A percentile compares a stretch with the other conserved stretches of the same genome.
phyloP scores from a whole-genome alignment of 129 eudicot genomes.

The Flaveria linearis region DNA sequence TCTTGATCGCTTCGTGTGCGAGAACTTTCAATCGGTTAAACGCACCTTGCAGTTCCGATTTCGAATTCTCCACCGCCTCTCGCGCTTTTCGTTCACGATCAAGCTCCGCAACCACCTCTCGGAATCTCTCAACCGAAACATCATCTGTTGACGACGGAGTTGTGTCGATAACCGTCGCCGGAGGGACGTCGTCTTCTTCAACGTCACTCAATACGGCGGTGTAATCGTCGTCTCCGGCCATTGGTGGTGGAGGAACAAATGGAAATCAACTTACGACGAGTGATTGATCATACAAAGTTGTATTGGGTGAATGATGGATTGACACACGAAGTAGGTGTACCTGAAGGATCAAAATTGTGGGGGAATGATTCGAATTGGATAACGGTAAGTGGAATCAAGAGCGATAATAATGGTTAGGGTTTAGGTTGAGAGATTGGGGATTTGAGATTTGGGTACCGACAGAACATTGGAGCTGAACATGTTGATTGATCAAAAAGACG shows the following conservation, averaged over 20 bases:
- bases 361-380: conserved; percentile 4
- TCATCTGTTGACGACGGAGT: conserved; percentile 39
- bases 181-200: conserved; percentile 75
- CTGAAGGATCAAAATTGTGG: conserved; percentile 10
- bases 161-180: conserved; percentile 34
- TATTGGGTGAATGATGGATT: background rate
- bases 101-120: conserved; percentile 62
- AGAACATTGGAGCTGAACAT: background rate
- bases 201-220: conserved; percentile 60
- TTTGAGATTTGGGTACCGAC: background rate
- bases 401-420: conserved; percentile 19
- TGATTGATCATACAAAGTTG: conserved; percentile 6
- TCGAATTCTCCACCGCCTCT: conserved; percentile 51
- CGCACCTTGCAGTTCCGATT: conserved; percentile 52
- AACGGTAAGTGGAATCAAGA: conserved; percentile 4
- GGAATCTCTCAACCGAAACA: conserved; percentile 56
- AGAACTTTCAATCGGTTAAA: conserved; percentile 66
- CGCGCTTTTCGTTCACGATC: conserved; percentile 71
- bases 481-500: background rate
- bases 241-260: conserved; percentile 19
- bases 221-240: conserved; percentile 62
- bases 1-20: conserved; percentile 75
- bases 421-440: conserved; percentile 26
- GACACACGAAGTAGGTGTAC: conserved; percentile 11
- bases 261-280: conserved; percentile 11